Base-by-base conservation (phyloP, 495 filamentous ascomycete genomes). In the Xylaria telfairii region DNA sequence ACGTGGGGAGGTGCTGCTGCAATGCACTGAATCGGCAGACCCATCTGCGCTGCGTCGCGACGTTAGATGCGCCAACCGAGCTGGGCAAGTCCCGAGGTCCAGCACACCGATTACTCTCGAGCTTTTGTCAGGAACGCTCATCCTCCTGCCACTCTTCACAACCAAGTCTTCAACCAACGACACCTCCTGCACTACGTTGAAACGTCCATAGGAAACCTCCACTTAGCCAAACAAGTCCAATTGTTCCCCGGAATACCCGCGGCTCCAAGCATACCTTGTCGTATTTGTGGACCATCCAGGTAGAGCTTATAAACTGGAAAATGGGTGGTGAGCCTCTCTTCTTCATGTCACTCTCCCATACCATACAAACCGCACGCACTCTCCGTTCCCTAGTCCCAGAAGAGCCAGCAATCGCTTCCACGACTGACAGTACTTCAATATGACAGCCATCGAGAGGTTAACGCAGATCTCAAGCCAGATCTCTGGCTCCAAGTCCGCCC, bases 381-480 rank as follows among this genome's bases (percentile, higher is more conserved):
- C 47, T 26, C 24, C 26, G 30, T 21, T 32, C 39, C 15, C 41
- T 15, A 41, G 8, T 37, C 51, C 21, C 24, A 57, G n/a, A 49
- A 47, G 59, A 28, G 15, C 13, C 49, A 59, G 4, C 10, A 9
- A 66, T 3, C 26, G 10, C 13, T 49, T 15, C 47, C 9, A 47
- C n/a, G n/a, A 65, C 72, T 76, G n/a, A 74, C 71, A 56, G 24
- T 15, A 4, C 47, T 46, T 32, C 39, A 66, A 53, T 63, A 74
- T 62, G n/a, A 24, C 68, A 84, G 83, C 83, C 73, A 68, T 84
- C 65, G 83, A 84, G 32, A 79, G 83, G 79, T 75, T 85, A 61
- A 75, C 78, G 51, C 81, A 83, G 72, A 76, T 85, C 71, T 82
- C 82, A 42, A 78, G 76, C 81, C 83, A 85, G 79, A 77, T 85